These are phyloP conservation scores for Neocucurbitaria cava DNA, from an alignment of 2,329 filamentous ascomycete genomes.

Conservation along the genomic window DNA sequence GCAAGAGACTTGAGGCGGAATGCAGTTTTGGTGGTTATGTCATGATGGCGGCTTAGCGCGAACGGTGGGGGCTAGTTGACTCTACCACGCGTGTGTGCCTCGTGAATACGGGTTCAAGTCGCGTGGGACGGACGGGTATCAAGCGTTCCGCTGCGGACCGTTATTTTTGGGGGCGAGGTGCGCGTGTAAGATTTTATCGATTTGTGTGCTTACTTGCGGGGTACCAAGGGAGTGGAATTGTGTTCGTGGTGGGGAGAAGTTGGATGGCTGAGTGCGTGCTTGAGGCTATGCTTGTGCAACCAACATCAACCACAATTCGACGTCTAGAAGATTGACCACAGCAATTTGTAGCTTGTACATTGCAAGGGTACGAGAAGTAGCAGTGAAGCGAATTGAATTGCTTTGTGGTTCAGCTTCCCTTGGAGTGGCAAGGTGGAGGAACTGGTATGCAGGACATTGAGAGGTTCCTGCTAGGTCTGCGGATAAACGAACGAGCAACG, in stretches of 20 bases:
- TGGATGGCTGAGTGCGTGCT: constrained; percentile 18
- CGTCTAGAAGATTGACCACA: constrained; percentile 1
- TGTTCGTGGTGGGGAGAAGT: background rate
- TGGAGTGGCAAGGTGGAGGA: background rate
- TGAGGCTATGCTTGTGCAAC: constrained; percentile 15
- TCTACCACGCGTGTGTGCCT: constrained; percentile 11
- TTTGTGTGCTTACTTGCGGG: constrained; percentile 3
- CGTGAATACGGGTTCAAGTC: too few species aligned
- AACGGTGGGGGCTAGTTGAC: background rate
- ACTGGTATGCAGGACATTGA: background rate
- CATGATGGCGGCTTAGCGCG: constrained; percentile 9
- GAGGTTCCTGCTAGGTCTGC: background rate
- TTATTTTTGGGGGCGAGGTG: constrained; percentile 18
- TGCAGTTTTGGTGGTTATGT: constrained; percentile 14
- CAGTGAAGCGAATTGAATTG: background rate
- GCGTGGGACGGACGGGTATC: constrained; percentile 13
- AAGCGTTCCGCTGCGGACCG: constrained; percentile 9
- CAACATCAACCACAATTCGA: background rate
- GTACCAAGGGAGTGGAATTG: constrained; percentile 1
- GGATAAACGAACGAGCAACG: background rate
- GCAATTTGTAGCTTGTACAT: background rate
- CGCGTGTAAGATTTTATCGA: constrained; percentile 1
- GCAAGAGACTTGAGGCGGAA: background rate
- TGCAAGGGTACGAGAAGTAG: background rate
- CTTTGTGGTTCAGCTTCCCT: background rate